Base-by-base conservation (phyloP, 2,329 filamentous ascomycete species). In the Apiospora phragmitis region DNA sequence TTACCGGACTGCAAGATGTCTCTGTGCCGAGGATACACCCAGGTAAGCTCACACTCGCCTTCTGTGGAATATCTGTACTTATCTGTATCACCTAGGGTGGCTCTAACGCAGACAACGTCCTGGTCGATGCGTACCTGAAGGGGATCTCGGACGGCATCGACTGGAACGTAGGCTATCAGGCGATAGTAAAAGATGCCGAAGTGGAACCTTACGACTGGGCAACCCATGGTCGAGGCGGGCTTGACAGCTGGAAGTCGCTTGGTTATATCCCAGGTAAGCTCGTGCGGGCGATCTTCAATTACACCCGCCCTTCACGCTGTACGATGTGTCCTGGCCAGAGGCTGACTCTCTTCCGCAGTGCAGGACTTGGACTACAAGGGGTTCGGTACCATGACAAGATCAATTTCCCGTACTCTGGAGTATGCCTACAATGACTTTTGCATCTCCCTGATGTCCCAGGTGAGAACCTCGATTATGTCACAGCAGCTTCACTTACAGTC, bases 401-500 rank as follows among this genome's bases (percentile, higher is more conserved):
- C 88, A 72, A 87, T 94, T 35, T 93, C 90, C 1, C 86, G 93
- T 9, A 94, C 92, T 0, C 87, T 94, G 0, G 93, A 94, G 78
- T 95, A 95, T 77, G 89, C 91, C 8, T 94, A 94, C 79, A 90
- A 94, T 73, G 93, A 94, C 80, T 95, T 89, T 75, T 90, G 88
- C 73, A 90, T 93, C 70, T 84, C 89, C 0, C 83, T 89, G 65
- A 87, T 94, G 70, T 91, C 91, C 0, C 83, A 84, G 29, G 55
- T 62, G 18, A 38, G 55, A 6, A 12, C 12, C 18, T 0, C 4
- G 9, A 6, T 14, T 12, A 38, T 6, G 18, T 14, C 35, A 62
- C 21, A 6, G 3, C 55, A 12, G 3, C 8, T 21, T 8, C 29
- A 35, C 9, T 4, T 1, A 9, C 21, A 38, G 4, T 14, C n/a